These are phyloP conservation scores for Eucalyptus regnans DNA, from an alignment of 345 rosid genomes.

Conservation along the genomic window DNA sequence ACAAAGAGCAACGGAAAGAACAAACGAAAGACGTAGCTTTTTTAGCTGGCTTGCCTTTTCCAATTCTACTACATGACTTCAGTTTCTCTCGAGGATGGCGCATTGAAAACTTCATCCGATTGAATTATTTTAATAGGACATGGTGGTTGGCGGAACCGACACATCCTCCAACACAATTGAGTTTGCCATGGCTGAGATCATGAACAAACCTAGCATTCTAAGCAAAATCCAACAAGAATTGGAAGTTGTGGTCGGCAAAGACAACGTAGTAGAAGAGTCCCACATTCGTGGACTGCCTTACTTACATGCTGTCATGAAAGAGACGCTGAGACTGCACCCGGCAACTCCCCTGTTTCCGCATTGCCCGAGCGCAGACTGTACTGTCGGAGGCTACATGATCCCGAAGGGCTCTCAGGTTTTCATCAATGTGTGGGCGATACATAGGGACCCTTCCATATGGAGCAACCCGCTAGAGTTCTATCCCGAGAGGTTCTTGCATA, in stretches of 20 bases:
- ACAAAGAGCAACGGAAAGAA: no score
- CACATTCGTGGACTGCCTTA: conserved; percentile 30
- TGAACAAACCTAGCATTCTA: conserved; percentile 31
- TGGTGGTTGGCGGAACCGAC: conserved; percentile 50
- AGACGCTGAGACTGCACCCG: conserved; percentile 41
- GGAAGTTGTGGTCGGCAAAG: conserved; percentile 33
- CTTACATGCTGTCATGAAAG: conserved; percentile 34
- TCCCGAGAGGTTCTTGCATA: conserved; percentile 37
- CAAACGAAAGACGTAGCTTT: no score
- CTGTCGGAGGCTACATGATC: conserved; percentile 26
- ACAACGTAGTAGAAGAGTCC: conserved; percentile 31
- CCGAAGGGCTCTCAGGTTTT: conserved; percentile 33
- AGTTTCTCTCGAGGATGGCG: background rate
- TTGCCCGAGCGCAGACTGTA: conserved; percentile 20
- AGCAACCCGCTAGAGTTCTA: conserved; percentile 29
- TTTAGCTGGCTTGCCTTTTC: no score
- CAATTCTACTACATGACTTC: background rate
- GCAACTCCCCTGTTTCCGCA: conserved; percentile 37
- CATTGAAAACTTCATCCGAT: background rate
- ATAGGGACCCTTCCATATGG: conserved; percentile 40
- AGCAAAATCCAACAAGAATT: conserved; percentile 33
- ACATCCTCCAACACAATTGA: conserved; percentile 35
- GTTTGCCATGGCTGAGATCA: conserved; percentile 40
- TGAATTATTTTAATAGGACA: conserved; percentile 19
- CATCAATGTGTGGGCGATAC: conserved; percentile 44